These are phyloP conservation scores for Scytalidium sp. DNA, from an alignment of 2,329 filamentous ascomycete genomes.

Conservation along the genomic window DNA sequence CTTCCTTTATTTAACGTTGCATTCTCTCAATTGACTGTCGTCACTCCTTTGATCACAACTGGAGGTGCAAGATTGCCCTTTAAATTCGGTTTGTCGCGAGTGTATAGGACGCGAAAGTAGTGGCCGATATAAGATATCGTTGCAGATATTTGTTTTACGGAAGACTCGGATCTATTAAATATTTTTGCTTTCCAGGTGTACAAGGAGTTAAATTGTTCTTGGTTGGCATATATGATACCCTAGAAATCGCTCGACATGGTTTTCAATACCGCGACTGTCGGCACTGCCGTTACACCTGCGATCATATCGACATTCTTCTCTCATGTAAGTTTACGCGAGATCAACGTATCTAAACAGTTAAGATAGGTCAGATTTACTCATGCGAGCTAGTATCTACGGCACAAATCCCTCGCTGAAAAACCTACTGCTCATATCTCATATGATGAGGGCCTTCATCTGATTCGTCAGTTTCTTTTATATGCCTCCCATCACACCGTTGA, in stretches of 20 bases:
- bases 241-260: conserved; percentile 18
- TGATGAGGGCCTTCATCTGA: conserved; percentile 84
- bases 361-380: conserved; percentile 1
- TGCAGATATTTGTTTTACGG: neutral
- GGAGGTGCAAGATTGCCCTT: neutral
- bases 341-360: neutral
- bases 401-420: conserved; percentile 70
- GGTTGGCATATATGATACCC: neutral
- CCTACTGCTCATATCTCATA: conserved; percentile 92
- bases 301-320: conserved; percentile 83
- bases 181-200: too few relatives aligned
- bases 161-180: neutral
- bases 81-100: neutral
- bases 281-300: conserved; percentile 80
- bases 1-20: neutral
- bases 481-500: conserved; percentile 89
- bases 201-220: neutral
- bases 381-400: conserved; percentile 71
- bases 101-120: neutral
- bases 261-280: conserved; percentile 78
- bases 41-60: neutral
- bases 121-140: neutral
- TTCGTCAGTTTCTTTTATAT: conserved; percentile 81
- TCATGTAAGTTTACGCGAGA: conserved; percentile 60
- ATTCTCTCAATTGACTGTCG: neutral